Evolutionary conservation across 106 monocot genomes (phyloP), one percentile per base, ranked within the genome.

Genomic region (Allium sativum): DNA sequence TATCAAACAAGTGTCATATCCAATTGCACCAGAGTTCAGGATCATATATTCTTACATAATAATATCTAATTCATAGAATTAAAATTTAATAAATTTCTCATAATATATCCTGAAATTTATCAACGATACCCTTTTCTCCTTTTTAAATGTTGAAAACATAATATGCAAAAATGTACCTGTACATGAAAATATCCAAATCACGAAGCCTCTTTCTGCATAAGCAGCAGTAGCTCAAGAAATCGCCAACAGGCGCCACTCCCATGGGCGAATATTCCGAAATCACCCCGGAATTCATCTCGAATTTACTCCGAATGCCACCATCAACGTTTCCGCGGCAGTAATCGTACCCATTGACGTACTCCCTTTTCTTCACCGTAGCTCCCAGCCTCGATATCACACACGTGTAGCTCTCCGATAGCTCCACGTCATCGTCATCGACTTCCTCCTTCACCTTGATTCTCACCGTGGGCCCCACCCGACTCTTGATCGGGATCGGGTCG

Each of bases 151-250:
- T 31, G 31, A 18, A 18, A 51, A 47, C 8, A 18, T 2, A 17
- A 15, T 13, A 15, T 63, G 9, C 43, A 64, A 1, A 7, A 44
- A 21, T 6, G 6, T 71, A 88, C 88, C 78, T 81, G 60, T 88
- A 88, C 78, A 88, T 88, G 76, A 78, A 88, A 42, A 88, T 76
- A 45, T 88, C 88, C n/a, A 65, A 15, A 31, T 78, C 88, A 22
- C 78, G 75, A 31, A 88, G 83, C 45, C 68, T 68, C 76, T 84
- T 80, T 67, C 66, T 56, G 40, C 88, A 84, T 12, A 84, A 59
- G 50, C 40, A 64, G 73, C 88, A 84, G 46, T 44, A 16, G 55
- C 71, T 77, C 52, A 86, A 44, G 59, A 86, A 81, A 13, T 64
- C 72, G 45, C 54, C 58, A 22, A 10, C 3, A 20, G 40, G 11